Evolutionary conservation across 78 protist genomes (phyloP), one percentile per base, ranked within the genome.

Genomic region (Dictyostelium firmibasis): DNA sequence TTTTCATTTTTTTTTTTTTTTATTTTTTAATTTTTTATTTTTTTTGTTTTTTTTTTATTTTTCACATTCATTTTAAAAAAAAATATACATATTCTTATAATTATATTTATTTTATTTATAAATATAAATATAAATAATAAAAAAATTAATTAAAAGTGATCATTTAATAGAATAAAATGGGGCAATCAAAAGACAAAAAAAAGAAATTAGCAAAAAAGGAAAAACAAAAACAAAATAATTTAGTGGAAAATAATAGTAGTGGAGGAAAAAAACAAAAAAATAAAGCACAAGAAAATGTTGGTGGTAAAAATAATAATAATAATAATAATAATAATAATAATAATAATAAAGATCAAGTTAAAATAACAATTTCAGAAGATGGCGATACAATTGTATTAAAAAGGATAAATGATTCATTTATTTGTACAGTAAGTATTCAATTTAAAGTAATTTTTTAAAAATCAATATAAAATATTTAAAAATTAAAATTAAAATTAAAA

Each of bases 341-440:
- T 18, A 77, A n/a, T 13, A 25, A 33, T 25, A 38, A 38, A 38
- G 70, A 81, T 50, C 36, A 57, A 50, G 36, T 82, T 20, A 57
- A 50, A 82, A 82, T 82, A 18, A 50, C 50, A 14, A 20, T 89
- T 11, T 79, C 82, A 69, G 87, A 81, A 20, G 64, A 81, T 16
- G 94, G 94, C 18, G 83, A n/a, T 44, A 78, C 81, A 64, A 29
- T 78, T 11, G 83, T 50, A n/a, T 50, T 89, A 35, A 89, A 89
- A 43, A 50, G 84, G n/a, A 35, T 89, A 6, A 75, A 81, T 81
- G 81, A 76, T 76, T 18, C 35, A n/a, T 89, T 44, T 43, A 8
- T 64, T 35, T 89, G 94, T 38, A 81, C 94, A 35, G 94, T 81
- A 67, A 29, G 86, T 81, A 47, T 38, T 25, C 2, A 35, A 18